These are phyloP conservation scores for Tylopilus felleus DNA, from an alignment of 768 basidiomycete genomes.

Conservation along the genomic window DNA sequence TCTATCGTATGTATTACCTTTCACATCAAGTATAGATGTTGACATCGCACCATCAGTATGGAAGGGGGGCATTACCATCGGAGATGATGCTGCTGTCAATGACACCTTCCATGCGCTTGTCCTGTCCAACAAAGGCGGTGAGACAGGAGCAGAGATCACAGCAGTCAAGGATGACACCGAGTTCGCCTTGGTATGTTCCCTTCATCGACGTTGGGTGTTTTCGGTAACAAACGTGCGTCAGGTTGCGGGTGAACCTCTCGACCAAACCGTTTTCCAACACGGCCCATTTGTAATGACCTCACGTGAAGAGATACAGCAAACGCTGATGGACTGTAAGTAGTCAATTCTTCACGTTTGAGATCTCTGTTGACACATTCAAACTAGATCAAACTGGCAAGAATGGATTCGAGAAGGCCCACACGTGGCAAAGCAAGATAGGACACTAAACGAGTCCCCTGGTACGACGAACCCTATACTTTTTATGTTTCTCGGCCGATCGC, in stretches of 20 bases:
- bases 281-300: conserved; percentile 88
- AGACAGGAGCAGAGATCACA: conserved; percentile 68
- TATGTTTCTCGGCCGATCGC: not conserved
- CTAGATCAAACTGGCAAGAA: conserved; percentile 71
- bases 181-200: conserved; percentile 59
- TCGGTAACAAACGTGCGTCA: conserved; percentile 23
- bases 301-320: conserved; percentile 74
- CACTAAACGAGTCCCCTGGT: conserved; percentile 7
- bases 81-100: conserved; percentile 44
- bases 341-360: not conserved
- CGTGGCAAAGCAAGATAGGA: conserved; percentile 84
- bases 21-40: not conserved
- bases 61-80: conserved; percentile 61
- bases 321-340: conserved; percentile 72
- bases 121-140: conserved; percentile 54
- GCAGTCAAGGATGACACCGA: conserved; percentile 63
- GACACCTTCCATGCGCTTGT: conserved; percentile 78
- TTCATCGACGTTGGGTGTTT: not conserved
- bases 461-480: not conserved
- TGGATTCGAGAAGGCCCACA: conserved; percentile 88
- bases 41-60: conserved; percentile 22
- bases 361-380: conserved; percentile 8
- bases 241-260: conserved; percentile 85
- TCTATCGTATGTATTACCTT: conserved; percentile 59
- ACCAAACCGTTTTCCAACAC: conserved; percentile 85